phyloP scores from a whole-genome alignment of 345 rosid genomes.

The Populus davidiana region DNA sequence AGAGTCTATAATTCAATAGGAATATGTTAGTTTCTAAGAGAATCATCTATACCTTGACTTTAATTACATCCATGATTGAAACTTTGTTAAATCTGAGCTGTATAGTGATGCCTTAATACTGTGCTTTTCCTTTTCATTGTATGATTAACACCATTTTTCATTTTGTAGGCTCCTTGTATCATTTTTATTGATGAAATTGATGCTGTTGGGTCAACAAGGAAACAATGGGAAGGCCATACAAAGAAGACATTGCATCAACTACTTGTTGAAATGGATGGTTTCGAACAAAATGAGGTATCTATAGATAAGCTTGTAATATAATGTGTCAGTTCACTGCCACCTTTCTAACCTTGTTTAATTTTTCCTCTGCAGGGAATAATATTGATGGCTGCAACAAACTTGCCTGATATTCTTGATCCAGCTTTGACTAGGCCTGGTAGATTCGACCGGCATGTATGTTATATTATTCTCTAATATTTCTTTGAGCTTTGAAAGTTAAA shows the following conservation, averaged over 20 bases:
- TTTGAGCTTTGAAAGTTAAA: not conserved
- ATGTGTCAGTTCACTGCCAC: not conserved
- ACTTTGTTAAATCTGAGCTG: not conserved
- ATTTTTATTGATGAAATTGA: slow-evolving; percentile 98
- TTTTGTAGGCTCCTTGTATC: slow-evolving; percentile 87
- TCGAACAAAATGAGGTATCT: slow-evolving; percentile 92
- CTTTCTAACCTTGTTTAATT: slow-evolving; percentile 14
- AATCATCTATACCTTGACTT: not conserved
- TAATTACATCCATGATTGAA: not conserved
- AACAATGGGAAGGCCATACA: slow-evolving; percentile 99
- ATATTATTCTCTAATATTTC: not conserved
- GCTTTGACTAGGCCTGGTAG: slow-evolving; percentile 99
- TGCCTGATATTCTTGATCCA: slow-evolving; percentile 98
- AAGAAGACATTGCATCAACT: slow-evolving; percentile 98
- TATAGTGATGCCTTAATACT: not conserved
- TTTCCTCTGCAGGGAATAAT: slow-evolving; percentile 75
- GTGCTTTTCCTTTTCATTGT: not conserved
- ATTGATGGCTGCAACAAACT: slow-evolving; percentile 97
- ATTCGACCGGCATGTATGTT: slow-evolving; percentile 95
- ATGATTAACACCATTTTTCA: slow-evolving; percentile 2
- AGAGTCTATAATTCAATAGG: not conserved
- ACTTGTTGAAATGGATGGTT: slow-evolving; percentile 99
- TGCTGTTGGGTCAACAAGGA: slow-evolving; percentile 95
- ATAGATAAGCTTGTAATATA: not conserved
- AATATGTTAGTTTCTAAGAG: not conserved